These are phyloP conservation scores for Hevea brasiliensis DNA, from an alignment of 345 rosid genomes.

Conservation along the genomic window DNA sequence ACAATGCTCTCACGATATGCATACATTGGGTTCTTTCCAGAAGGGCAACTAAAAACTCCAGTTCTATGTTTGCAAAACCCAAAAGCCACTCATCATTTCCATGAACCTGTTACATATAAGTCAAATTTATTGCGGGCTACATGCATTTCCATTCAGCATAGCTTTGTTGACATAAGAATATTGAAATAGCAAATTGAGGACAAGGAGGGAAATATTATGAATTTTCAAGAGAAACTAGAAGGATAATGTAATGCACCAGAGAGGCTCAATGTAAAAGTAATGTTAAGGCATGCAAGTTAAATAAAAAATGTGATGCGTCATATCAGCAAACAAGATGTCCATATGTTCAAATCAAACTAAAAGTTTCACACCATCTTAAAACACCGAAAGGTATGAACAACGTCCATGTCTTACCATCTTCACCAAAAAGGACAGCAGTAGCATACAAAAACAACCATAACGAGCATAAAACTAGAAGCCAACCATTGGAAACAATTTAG, in stretches of 20 bases:
- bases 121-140: slow-evolving; percentile 19
- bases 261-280: not conserved
- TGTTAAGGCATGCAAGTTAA: not conserved
- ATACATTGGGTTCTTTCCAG: slow-evolving; percentile 85
- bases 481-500: not conserved
- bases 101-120: slow-evolving; percentile 51
- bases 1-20: slow-evolving; percentile 71
- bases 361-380: not conserved
- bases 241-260: not conserved
- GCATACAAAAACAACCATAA: not conserved
- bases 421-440: too few species aligned
- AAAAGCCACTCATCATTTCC: slow-evolving; percentile 93
- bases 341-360: not conserved
- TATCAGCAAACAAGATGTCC: not conserved
- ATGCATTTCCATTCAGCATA: slow-evolving; percentile 8
- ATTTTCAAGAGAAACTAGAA: not conserved
- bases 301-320: not conserved
- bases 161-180: not conserved
- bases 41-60: slow-evolving; percentile 88
- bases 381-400: not conserved
- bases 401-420: not conserved
- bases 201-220: not conserved
- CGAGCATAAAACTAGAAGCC: not conserved
- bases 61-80: slow-evolving; percentile 92
- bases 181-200: not conserved